Base-by-base conservation (phyloP, 495 filamentous ascomycete genomes). In the Aspergillus mulundensis region DNA sequence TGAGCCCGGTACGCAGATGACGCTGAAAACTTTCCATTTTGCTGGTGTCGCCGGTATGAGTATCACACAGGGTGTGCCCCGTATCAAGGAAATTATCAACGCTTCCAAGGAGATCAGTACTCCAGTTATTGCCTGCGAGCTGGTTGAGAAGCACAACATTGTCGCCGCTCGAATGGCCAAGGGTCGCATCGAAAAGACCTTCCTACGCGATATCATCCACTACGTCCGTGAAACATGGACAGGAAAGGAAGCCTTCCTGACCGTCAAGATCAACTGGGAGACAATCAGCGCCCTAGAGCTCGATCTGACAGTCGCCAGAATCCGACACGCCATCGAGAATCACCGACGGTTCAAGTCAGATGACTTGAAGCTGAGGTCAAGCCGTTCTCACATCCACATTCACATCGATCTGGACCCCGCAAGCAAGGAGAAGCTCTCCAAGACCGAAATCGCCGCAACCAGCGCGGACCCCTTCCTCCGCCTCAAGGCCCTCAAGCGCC, bases 31-130 rank as follows among this genome's bases (percentile, higher is more conserved):
- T 69, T 98, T 98, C 86, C 94, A 98, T 87, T 98, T 98, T 76
- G 94, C 94, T 64, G 94, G 94, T 87, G 95, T 98, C 58, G 95
- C 93, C 21, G 91, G 91, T 64, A 97, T 98, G 93, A 95, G 89
- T 79, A 94, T 97, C 63, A 98, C 95, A 0, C 90, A 96, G 66
- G 94, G 94, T 86, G 94, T 98, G 1, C 94, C 94, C 2, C 94
- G 94, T 83, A 97, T 98, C 70, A 98, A 97, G 74, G 94, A 98
- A 80, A 98, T 98, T 64, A 98, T 98, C 82, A 97, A 97, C 72
- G 94, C 94, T 7, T 92, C 89, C 10, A 93, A 87, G 68, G 77
- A 75, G 41, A 97, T 98, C 68, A 95, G 89, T 73, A 98, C 94
- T 2, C 94, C 94, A 1, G 86, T 98, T 65, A 94, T 97, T 56